Evolutionary conservation across 78 protist genomes (phyloP), one percentile per base, ranked within the genome.

Genomic region (Chrysochromulina tobinii): DNA sequence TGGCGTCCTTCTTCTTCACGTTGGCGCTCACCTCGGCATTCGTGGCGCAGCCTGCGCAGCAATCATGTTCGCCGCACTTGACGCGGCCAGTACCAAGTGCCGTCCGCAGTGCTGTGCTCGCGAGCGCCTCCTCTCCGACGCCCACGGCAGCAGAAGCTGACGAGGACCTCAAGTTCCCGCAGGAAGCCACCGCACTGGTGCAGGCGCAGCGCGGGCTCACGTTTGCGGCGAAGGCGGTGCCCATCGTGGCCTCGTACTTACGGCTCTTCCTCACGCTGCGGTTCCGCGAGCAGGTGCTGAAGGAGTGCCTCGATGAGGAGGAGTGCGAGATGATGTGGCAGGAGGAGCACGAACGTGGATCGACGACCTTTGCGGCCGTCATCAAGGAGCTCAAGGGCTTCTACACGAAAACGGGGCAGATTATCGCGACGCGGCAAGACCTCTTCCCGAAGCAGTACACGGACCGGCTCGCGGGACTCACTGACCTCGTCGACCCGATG

Each of bases 391-490:
- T 93, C 68, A 77, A 89, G 23, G 95, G 93, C 54, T 93, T 93
- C 89, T 93, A 90, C 87, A 14, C 86, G 38, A 93, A 93, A 38
- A 23, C 53, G 23, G 89, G 89, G 12, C 93, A 93, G 73, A 51
- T 89, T 48, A 75, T 69, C 72, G 87, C 92, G 14, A 48, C 93
- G 9, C 87, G 95, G 12, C 58, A 75, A 3, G 95, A 93, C 69
- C 58, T 93, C 38, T 27, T 93, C 51, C 95, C 95, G 12, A 54
- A 1, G 79, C 90, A 89, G 79, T 93, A 81, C 81, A 72, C 75
- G 21, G 79, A 93, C 5, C 7, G 66, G 90, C 61, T 81, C 53
- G 6, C 55, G 1, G 91, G 68, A 3, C 72, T 91, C 21, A 69
- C 85, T 6, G 90, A 91, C 55, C 9, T 84, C 14, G 57, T 89